A percentile compares a stretch with the other conserved stretches of the same genome.
These are phyloP conservation scores for Wickerhamomyces ciferrii DNA, from an alignment of 805 yeast genomes.

Conservation along the genomic window DNA sequence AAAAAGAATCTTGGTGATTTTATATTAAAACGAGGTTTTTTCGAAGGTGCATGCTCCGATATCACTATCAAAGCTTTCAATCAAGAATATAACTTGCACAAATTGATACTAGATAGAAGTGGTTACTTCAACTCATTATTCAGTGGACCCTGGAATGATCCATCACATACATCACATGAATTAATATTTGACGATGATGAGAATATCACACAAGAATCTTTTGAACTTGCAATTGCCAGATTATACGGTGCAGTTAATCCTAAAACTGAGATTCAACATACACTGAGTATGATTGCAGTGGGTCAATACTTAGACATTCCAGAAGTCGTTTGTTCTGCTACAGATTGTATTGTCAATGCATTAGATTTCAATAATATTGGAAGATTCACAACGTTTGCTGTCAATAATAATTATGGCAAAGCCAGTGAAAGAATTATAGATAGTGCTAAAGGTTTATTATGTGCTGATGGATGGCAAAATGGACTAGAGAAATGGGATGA, in stretches of 20 bases:
- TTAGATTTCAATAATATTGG: constrained; percentile 33
- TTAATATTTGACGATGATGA: constrained; percentile 35
- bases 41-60: constrained; percentile 43
- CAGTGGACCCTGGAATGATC: constrained; percentile 36
- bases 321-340: constrained; percentile 38
- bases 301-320: constrained; percentile 45
- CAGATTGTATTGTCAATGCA: constrained; percentile 29
- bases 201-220: constrained; percentile 36
- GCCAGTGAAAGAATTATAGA: constrained; percentile 41
- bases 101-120: constrained; percentile 37
- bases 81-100: constrained; percentile 38
- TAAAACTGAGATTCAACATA: constrained; percentile 27
- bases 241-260: constrained; percentile 39
- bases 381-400: constrained; percentile 35
- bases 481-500: constrained; percentile 42
- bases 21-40: constrained; percentile 32
- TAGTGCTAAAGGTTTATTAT: constrained; percentile 39
- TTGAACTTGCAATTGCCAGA: constrained; percentile 41
- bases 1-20: constrained; percentile 21
- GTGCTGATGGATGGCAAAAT: constrained; percentile 44
- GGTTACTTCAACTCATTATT: constrained; percentile 43
- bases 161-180: constrained; percentile 17
- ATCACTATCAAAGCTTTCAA: constrained; percentile 43
- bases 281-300: constrained; percentile 39
- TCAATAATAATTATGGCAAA: constrained; percentile 36